Evolutionary conservation across 306 rosid genomes (phyloP).

Genomic region (Vachellia pachyceras): DNA sequence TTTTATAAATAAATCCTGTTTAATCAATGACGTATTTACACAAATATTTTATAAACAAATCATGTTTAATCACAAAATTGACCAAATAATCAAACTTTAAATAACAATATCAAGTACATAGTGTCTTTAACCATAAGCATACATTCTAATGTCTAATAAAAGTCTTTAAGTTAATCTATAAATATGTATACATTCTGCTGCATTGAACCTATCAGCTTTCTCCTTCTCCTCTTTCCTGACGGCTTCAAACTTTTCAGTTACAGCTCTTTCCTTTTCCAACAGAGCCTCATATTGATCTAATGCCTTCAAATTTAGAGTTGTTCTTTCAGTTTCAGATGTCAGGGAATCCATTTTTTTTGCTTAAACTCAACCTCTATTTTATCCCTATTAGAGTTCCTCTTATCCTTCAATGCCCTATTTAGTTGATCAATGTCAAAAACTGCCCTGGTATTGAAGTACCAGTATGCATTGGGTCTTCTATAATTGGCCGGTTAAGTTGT

Average conservation of each 20-base stretch:
- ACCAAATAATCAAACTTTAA: too few species aligned
- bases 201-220: constrained; percentile 70
- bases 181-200: too few species aligned
- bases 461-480: constrained; percentile 87
- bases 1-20: too few species aligned
- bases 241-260: constrained; percentile 84
- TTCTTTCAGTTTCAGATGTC: constrained; percentile 85
- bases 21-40: too few species aligned
- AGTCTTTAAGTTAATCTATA: too few species aligned
- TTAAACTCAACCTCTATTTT: constrained; percentile 79
- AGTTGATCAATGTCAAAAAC: constrained; percentile 74
- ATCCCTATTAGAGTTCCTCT: constrained; percentile 69
- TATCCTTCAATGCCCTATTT: constrained; percentile 70
- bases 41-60: too few species aligned
- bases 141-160: too few species aligned
- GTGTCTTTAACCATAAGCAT: too few species aligned
- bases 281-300: constrained; percentile 94
- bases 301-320: constrained; percentile 98
- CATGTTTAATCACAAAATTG: too few species aligned
- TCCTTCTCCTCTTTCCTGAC: constrained; percentile 91
- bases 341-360: constrained; percentile 78
- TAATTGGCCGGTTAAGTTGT: constrained; percentile 71
- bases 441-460: constrained; percentile 67
- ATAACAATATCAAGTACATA: too few species aligned
- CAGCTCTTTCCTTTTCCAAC: constrained; percentile 82